These are phyloP conservation scores for Pichia sp. DNA, from an alignment of 1,139 yeast genomes.

Conservation along the genomic window DNA sequence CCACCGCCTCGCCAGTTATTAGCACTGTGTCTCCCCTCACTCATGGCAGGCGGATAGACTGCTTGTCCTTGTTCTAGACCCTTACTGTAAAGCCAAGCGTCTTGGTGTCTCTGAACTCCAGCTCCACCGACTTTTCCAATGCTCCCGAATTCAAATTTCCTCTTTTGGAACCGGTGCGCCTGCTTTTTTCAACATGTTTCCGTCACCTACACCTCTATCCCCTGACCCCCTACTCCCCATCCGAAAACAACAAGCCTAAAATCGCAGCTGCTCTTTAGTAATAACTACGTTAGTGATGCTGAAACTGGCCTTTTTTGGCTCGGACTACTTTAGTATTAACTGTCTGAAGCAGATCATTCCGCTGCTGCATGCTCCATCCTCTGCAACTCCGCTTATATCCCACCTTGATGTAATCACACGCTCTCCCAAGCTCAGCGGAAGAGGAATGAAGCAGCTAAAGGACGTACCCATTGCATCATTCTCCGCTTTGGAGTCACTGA, in stretches of 20 bases:
- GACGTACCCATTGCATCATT: constrained; percentile 55
- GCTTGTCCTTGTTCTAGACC: no score
- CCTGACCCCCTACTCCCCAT: no score
- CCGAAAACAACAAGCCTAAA: not conserved
- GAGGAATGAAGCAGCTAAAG: constrained; percentile 44
- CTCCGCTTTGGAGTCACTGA: constrained; percentile 36
- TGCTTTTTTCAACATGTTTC: not conserved
- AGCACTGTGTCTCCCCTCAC: not conserved
- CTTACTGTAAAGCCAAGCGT: no score
- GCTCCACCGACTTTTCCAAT: not conserved
- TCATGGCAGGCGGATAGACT: not conserved
- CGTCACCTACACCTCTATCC: not conserved
- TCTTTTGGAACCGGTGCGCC: not conserved
- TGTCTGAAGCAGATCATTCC: constrained; percentile 48
- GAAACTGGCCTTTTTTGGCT: constrained; percentile 58
- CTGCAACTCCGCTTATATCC: constrained; percentile 31
- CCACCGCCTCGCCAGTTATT: not conserved
- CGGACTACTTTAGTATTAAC: constrained; percentile 67
- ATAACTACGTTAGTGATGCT: constrained; percentile 4
- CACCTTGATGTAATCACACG: constrained; percentile 63
- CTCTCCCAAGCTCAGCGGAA: constrained; percentile 66
- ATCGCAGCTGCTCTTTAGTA: not conserved
- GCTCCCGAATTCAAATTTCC: constrained; percentile 2
- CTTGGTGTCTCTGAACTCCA: no score
- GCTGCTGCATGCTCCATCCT: constrained; percentile 26